Evolutionary conservation across 2,329 filamentous ascomycete genomes (phyloP).

Genomic region (Sporothrix pseudoabietina): DNA sequence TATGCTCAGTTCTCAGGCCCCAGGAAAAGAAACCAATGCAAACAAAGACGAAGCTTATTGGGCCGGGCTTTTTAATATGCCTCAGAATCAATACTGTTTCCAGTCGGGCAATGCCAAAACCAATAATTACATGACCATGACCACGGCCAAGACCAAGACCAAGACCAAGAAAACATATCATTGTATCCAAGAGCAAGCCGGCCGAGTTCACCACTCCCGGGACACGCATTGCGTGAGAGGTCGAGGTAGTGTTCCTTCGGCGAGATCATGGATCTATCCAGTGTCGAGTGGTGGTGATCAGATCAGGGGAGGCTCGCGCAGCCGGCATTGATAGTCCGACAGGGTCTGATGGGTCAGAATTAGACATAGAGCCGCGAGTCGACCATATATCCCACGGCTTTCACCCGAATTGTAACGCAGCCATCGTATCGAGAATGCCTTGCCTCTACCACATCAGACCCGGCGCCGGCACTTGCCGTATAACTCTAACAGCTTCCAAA

Average conservation of each 20-base stretch:
- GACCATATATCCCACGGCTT: too few relatives aligned
- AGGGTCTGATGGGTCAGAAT: too few relatives aligned
- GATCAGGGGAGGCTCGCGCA: too few relatives aligned
- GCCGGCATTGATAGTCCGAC: too few relatives aligned
- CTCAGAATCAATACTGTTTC: not conserved
- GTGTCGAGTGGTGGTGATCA: not conserved
- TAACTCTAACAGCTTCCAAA: not conserved
- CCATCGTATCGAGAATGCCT: too few relatives aligned
- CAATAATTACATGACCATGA: not conserved
- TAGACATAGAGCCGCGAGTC: too few relatives aligned
- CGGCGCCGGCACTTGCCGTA: not conserved
- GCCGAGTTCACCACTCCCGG: too few relatives aligned
- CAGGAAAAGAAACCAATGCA: not conserved
- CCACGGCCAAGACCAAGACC: not conserved
- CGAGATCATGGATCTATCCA: not conserved
- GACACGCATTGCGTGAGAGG: too few relatives aligned
- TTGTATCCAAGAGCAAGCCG: too few relatives aligned
- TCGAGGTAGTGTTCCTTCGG: not conserved
- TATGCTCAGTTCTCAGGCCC: slow-evolving; percentile 8
- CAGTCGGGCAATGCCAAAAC: not conserved
- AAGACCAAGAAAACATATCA: too few relatives aligned
- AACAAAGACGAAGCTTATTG: not conserved
- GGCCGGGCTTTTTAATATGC: not conserved
- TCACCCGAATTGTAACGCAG: too few relatives aligned
- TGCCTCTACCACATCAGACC: too few relatives aligned